These are phyloP conservation scores for Trichoderma brevicompactum DNA, from an alignment of 2,329 filamentous ascomycete species.

Conservation along the genomic window DNA sequence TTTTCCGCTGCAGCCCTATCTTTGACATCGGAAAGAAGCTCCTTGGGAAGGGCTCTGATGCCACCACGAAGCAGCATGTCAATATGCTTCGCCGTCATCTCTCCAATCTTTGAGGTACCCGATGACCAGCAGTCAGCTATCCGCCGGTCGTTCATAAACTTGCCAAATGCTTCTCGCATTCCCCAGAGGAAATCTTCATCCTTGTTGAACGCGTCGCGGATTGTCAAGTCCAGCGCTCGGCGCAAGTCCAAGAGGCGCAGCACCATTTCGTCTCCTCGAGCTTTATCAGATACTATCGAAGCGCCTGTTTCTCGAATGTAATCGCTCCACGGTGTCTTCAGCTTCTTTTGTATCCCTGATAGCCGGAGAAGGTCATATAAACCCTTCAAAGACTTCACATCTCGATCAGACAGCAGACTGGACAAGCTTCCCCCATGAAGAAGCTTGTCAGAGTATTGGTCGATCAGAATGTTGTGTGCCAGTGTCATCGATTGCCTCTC, in stretches of 20 bases:
- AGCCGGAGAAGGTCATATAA: constrained; percentile 79
- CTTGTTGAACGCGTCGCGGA: constrained; percentile 74
- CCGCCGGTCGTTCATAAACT: constrained; percentile 90
- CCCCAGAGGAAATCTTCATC: constrained; percentile 78
- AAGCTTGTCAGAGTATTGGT: constrained; percentile 67
- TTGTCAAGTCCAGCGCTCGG: constrained; percentile 74
- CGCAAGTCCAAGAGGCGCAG: constrained; percentile 80
- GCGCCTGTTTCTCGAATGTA: constrained; percentile 80
- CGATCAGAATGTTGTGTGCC: constrained; percentile 74
- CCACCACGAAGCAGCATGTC: constrained; percentile 87
- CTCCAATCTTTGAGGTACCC: constrained; percentile 90
- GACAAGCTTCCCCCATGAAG: constrained; percentile 69
- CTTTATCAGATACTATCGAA: constrained; percentile 77
- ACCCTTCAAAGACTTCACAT: constrained; percentile 70
- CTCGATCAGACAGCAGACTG: constrained; percentile 72
- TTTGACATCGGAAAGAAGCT: constrained; percentile 65
- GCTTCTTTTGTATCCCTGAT: constrained; percentile 68
- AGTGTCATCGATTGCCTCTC: constrained; percentile 74
- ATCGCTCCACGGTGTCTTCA: constrained; percentile 74
- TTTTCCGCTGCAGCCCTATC: constrained; percentile 63
- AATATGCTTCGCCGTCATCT: constrained; percentile 98
- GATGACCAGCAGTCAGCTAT: constrained; percentile 73
- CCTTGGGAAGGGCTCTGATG: constrained; percentile 77
- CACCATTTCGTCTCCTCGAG: constrained; percentile 83
- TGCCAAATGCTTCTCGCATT: constrained; percentile 82